These are phyloP conservation scores for Penicillium arizonense DNA, from an alignment of 495 filamentous ascomycete species.

Conservation along the genomic window DNA sequence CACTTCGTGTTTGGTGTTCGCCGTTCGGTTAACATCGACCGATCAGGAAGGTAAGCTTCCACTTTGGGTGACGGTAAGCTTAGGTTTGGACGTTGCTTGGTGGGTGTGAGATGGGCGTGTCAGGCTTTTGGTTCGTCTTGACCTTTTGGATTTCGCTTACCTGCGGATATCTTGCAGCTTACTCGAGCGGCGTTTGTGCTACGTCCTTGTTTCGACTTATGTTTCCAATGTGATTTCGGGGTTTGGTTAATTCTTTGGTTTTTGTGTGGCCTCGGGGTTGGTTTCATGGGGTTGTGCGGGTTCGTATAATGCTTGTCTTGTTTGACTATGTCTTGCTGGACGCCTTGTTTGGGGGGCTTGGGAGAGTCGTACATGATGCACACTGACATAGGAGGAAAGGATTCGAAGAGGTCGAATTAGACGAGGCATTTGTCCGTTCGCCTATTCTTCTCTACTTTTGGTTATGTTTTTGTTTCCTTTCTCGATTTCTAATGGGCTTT, in stretches of 20 bases:
- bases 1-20: background rate
- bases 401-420: too few species aligned
- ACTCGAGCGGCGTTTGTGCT: background rate
- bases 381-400: too few species aligned
- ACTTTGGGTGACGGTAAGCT: background rate
- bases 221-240: too few species aligned
- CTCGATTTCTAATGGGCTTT: background rate
- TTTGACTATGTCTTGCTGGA: too few species aligned
- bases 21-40: background rate
- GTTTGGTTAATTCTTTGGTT: background rate
- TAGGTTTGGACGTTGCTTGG: background rate
- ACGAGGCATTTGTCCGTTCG: too few species aligned
- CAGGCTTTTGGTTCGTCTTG: background rate
- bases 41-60: background rate
- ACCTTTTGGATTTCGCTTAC: background rate
- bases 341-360: too few species aligned
- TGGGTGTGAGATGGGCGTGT: background rate
- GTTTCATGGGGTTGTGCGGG: background rate
- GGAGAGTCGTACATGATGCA: too few species aligned
- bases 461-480: background rate
- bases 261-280: background rate
- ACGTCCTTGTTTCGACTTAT: conserved; percentile 2
- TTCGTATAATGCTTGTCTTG: background rate
- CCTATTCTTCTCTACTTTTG: too few species aligned
- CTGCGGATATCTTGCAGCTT: background rate